phyloP scores from a whole-genome alignment of 2,329 filamentous ascomycete species.

The Neobulgaria alba region DNA sequence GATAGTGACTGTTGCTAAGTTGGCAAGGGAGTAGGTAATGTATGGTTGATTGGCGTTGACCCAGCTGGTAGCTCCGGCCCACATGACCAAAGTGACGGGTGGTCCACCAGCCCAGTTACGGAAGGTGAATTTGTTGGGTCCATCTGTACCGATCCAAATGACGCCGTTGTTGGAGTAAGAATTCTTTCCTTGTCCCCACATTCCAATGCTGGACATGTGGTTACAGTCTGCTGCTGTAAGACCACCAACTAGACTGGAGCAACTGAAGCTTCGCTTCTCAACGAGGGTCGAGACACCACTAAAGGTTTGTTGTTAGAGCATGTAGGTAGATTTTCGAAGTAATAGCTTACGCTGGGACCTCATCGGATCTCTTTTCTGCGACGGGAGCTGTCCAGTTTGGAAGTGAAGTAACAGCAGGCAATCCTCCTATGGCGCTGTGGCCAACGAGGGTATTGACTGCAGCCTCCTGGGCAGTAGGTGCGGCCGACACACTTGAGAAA shows the following conservation, averaged over 20 bases:
- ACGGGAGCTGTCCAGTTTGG: background rate
- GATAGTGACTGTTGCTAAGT: constrained; percentile 2
- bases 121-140: constrained; percentile 8
- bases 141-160: constrained; percentile 9
- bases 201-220: constrained; percentile 7
- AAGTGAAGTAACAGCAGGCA: background rate
- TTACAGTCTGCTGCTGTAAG: constrained; percentile 6
- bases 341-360: no score
- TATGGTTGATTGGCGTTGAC: background rate
- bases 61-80: background rate
- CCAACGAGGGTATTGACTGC: no score
- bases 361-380: no score
- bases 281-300: background rate
- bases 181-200: constrained; percentile 7
- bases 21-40: constrained; percentile 4
- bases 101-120: constrained; percentile 1
- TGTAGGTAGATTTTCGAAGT: background rate
- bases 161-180: constrained; percentile 1
- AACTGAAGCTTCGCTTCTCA: constrained; percentile 6
- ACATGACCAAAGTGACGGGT: background rate
- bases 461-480: no score
- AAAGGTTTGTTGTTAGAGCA: background rate
- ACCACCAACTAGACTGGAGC: constrained; percentile 3
- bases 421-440: background rate
- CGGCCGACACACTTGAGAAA: no score